A percentile compares a stretch with the other conserved stretches of the same genome.
These are phyloP conservation scores for Yamadazyma phyllophila DNA, from an alignment of 805 yeast genomes.

Conservation along the genomic window DNA sequence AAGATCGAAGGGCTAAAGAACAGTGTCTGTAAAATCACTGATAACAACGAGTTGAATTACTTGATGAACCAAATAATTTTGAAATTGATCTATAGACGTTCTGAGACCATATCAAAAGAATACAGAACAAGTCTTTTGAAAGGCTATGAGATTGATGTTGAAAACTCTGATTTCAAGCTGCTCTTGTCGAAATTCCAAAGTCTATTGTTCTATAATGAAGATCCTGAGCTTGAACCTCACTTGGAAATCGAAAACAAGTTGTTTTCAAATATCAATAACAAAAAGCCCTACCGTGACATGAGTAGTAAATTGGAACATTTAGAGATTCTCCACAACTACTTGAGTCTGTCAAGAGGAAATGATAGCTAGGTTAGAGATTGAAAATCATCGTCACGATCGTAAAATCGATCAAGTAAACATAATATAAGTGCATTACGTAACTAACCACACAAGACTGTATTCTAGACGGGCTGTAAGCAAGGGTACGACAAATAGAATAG, in stretches of 20 bases:
- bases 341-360: neutral
- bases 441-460: too few species aligned
- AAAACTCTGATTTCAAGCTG: constrained; percentile 16
- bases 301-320: constrained; percentile 10
- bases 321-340: constrained; percentile 2
- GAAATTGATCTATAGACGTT: constrained; percentile 29
- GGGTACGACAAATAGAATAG: too few species aligned
- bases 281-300: neutral
- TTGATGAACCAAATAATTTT: constrained; percentile 55
- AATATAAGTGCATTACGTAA: too few species aligned
- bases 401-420: too few species aligned
- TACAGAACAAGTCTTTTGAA: constrained; percentile 21
- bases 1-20: constrained; percentile 63
- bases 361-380: neutral
- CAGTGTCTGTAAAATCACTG: constrained; percentile 59
- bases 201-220: constrained; percentile 16
- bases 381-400: too few species aligned
- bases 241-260: neutral
- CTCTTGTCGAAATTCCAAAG: constrained; percentile 28
- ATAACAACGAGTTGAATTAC: constrained; percentile 55
- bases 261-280: neutral
- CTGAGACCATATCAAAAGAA: constrained; percentile 25
- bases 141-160: constrained; percentile 27
- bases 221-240: neutral
- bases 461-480: too few species aligned